Evolutionary conservation across 2,329 filamentous ascomycete species (phyloP).

Genomic region (Teratosphaeria zuluensis): DNA sequence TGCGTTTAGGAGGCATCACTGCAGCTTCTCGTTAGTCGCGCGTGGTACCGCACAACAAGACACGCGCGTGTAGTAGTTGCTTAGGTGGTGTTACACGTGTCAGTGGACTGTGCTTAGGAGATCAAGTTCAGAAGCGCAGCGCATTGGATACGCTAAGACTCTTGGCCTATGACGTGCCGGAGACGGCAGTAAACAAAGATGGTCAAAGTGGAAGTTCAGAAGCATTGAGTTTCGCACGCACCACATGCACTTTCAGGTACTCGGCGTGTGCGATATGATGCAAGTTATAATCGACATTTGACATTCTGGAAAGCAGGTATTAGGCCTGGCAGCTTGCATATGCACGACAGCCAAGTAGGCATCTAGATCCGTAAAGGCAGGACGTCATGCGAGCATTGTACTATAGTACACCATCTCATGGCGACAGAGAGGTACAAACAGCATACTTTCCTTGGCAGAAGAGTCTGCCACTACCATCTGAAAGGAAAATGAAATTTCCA

Average conservation of each 20-base stretch:
- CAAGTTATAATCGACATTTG: not conserved
- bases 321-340: not conserved
- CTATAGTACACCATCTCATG: not conserved
- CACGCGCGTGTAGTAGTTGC: not conserved
- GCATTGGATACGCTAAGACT: not conserved
- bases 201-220: no score
- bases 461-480: not conserved
- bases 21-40: not conserved
- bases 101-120: not conserved
- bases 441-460: no score
- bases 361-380: not conserved
- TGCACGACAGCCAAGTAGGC: not conserved
- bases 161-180: not conserved
- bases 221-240: no score
- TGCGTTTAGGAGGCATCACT: conserved; percentile 30
- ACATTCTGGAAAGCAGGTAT: not conserved
- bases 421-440: not conserved
- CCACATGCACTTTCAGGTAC: no score
- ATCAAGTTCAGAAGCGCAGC: not conserved
- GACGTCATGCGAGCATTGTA: not conserved
- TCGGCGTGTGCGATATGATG: no score
- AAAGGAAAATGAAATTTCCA: not conserved
- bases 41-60: not conserved
- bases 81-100: not conserved
- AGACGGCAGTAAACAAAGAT: not conserved